Conservation (phyloP, 306 rosid species). For the Pyrus betulifolia region DNA sequence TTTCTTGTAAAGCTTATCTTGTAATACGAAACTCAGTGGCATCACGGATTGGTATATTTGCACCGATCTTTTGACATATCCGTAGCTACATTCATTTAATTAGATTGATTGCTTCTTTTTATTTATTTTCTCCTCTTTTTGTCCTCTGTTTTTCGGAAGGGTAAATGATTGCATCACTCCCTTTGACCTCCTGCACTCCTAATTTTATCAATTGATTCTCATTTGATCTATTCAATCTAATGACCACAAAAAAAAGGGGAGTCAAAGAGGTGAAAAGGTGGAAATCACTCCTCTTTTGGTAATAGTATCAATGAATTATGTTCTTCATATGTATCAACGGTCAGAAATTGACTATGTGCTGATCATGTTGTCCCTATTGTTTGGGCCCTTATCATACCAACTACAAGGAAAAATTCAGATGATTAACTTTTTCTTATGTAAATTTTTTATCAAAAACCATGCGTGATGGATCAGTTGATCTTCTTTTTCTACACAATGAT, state of each 20-base stretch:
- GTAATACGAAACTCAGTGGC: not conserved
- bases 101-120: not conserved
- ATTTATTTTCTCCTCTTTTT: not conserved
- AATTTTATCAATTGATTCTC: not conserved
- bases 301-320: too few relatives aligned
- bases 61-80: not conserved
- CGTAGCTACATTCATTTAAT: not conserved
- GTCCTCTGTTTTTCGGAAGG: not conserved
- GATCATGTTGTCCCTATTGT: too few relatives aligned
- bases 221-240: not conserved
- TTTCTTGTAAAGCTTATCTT: not conserved
- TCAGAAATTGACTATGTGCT: too few relatives aligned
- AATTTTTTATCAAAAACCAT: not conserved
- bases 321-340: too few relatives aligned
- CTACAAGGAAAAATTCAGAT: not conserved
- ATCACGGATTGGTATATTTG: not conserved
- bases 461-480: not conserved
- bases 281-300: not conserved
- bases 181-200: not conserved
- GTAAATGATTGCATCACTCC: not conserved
- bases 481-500: not conserved
- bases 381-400: not conserved
- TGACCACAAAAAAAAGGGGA: not conserved
- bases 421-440: not conserved
- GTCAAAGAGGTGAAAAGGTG: not conserved